These are phyloP conservation scores for Aureobasidium uvarum DNA, from an alignment of 2,329 filamentous ascomycete species.

Conservation along the genomic window DNA sequence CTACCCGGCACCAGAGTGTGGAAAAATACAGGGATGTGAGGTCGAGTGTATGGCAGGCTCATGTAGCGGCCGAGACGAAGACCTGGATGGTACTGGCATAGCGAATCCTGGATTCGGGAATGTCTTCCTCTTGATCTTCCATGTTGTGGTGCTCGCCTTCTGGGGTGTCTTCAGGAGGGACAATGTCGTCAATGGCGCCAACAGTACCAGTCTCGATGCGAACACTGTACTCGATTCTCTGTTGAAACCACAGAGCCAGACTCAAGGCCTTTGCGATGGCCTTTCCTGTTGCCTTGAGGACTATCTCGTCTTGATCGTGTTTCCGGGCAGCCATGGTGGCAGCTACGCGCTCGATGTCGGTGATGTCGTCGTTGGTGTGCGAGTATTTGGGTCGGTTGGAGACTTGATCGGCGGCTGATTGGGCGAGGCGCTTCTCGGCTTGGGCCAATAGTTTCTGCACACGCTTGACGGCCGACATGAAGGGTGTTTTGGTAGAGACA, in stretches of 20 bases:
- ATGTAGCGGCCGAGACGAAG: slow-evolving; percentile 26
- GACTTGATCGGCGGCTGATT: slow-evolving; percentile 41
- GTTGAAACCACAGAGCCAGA: slow-evolving; percentile 64
- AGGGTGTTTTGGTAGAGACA: slow-evolving; percentile 62
- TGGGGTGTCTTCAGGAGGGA: slow-evolving; percentile 37
- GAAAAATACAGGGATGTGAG: background rate
- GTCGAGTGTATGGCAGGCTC: background rate
- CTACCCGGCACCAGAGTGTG: background rate
- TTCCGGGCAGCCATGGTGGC: slow-evolving; percentile 35
- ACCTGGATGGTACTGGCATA: slow-evolving; percentile 32
- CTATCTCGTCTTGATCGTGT: slow-evolving; percentile 52
- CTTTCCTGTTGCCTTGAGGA: slow-evolving; percentile 63
- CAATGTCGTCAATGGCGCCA: slow-evolving; percentile 66
- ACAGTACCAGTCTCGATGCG: slow-evolving; percentile 62
- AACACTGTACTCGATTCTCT: slow-evolving; percentile 59
- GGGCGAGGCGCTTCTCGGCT: slow-evolving; percentile 52
- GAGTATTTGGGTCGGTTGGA: slow-evolving; percentile 27
- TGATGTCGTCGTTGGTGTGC: slow-evolving; percentile 12
- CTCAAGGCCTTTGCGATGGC: slow-evolving; percentile 64
- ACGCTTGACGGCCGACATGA: slow-evolving; percentile 66
- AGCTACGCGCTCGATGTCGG: slow-evolving; percentile 25
- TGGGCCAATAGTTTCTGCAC: slow-evolving; percentile 62
- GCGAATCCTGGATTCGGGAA: slow-evolving; percentile 42
- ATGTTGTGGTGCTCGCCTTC: slow-evolving; percentile 28
- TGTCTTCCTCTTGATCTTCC: slow-evolving; percentile 30